Conservation (phyloP, 2,329 filamentous ascomycete species). For the Bipolaris sorokiniana region DNA sequence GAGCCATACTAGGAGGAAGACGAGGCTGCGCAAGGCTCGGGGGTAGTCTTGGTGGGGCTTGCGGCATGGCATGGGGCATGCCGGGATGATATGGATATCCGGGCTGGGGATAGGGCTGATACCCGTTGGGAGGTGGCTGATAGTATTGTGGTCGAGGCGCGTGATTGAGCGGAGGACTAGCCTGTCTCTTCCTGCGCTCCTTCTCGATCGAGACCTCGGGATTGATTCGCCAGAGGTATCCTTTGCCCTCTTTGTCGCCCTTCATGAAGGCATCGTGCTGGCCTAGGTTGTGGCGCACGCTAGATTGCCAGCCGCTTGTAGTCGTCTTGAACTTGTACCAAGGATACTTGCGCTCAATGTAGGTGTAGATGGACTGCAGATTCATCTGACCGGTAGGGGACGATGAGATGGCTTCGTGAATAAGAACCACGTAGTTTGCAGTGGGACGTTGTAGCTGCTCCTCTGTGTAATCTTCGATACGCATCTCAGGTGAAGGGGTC, state of each 20-base stretch:
- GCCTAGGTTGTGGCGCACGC: constrained; percentile 69
- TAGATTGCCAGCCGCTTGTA: constrained; percentile 70
- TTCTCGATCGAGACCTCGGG: constrained; percentile 66
- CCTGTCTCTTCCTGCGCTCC: constrained; percentile 59
- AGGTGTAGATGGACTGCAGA: constrained; percentile 69
- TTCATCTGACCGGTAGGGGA: constrained; percentile 64
- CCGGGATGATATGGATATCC: constrained; percentile 39
- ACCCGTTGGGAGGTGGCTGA: constrained; percentile 36
- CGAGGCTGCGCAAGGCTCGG: constrained; percentile 40
- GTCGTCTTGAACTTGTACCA: constrained; percentile 66
- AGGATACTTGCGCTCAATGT: constrained; percentile 67
- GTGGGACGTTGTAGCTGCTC: constrained; percentile 75
- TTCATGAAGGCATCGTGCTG: constrained; percentile 66
- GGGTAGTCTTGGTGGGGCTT: constrained; percentile 37
- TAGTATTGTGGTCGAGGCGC: constrained; percentile 43
- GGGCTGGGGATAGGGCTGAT: constrained; percentile 36
- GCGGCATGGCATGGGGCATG: constrained; percentile 41
- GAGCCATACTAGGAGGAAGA: constrained; percentile 47
- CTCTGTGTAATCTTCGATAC: constrained; percentile 69
- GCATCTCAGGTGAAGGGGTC: constrained; percentile 68
- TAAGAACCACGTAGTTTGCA: constrained; percentile 68
- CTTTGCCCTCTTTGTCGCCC: constrained; percentile 66
- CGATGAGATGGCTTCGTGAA: constrained; percentile 66
- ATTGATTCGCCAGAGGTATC: constrained; percentile 68
- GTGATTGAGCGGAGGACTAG: constrained; percentile 51